phyloP scores from a whole-genome alignment of 2,329 filamentous ascomycete genomes.

The Scopulariopsis brevicaulis region DNA sequence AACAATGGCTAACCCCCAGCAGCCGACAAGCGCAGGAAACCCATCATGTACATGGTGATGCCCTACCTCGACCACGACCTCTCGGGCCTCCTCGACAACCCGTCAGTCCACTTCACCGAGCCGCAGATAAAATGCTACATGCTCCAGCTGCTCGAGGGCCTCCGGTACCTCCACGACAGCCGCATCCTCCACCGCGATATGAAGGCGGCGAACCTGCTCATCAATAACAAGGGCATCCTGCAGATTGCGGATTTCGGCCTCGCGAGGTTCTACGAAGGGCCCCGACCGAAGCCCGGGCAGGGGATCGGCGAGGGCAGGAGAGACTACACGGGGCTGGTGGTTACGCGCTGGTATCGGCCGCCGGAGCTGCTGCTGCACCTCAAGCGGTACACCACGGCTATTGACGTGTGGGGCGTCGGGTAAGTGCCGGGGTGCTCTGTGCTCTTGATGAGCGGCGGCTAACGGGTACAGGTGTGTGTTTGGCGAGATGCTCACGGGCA shows the following conservation, averaged over 20 bases:
- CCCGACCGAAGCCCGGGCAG: slow-evolving; percentile 61
- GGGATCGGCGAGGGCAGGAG: slow-evolving; percentile 76
- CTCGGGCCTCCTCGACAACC: slow-evolving; percentile 93
- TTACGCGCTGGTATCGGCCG: slow-evolving; percentile 93
- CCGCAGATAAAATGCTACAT: slow-evolving; percentile 98
- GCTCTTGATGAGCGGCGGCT: not conserved
- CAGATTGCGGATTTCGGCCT: slow-evolving; percentile 97
- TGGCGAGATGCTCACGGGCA: slow-evolving; percentile 91
- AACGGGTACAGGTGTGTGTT: slow-evolving; percentile 69
- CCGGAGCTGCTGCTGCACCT: slow-evolving; percentile 85
- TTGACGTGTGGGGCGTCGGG: slow-evolving; percentile 98
- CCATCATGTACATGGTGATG: slow-evolving; percentile 96
- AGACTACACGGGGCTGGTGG: slow-evolving; percentile 93
- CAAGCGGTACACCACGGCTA: slow-evolving; percentile 88
- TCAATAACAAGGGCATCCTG: slow-evolving; percentile 85
- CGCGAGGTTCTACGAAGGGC: slow-evolving; percentile 84
- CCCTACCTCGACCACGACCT: slow-evolving; percentile 99
- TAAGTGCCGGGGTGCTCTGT: slow-evolving; percentile 27
- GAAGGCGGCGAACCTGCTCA: slow-evolving; percentile 96
- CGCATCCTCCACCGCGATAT: slow-evolving; percentile 93
- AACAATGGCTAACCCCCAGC: slow-evolving; percentile 5
- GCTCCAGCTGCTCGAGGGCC: slow-evolving; percentile 80
- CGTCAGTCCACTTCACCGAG: slow-evolving; percentile 74
- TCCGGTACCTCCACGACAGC: slow-evolving; percentile 81
- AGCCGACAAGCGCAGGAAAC: slow-evolving; percentile 69